A percentile compares a stretch with the other conserved stretches of the same genome.
Evolutionary conservation across 495 filamentous ascomycete genomes (phyloP).

Genomic region (Platismatia glauca): DNA sequence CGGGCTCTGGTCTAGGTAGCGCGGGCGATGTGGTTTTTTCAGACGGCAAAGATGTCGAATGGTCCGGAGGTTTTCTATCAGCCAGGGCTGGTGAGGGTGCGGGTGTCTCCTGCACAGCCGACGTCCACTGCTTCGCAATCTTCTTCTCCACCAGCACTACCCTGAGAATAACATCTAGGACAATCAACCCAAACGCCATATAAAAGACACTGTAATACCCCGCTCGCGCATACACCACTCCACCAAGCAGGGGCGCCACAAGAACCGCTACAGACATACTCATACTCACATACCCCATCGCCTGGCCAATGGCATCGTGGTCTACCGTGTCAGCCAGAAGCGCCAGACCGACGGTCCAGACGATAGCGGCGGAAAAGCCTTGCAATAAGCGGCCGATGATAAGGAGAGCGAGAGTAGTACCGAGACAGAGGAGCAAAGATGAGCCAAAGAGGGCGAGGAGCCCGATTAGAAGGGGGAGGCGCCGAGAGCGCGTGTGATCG

Average conservation of each 20-base stretch:
- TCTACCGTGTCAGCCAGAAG: constrained; percentile 81
- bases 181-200: constrained; percentile 61
- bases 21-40: background rate
- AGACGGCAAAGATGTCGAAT: background rate
- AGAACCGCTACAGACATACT: constrained; percentile 62
- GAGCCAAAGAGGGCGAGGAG: constrained; percentile 58
- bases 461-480: constrained; percentile 61
- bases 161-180: constrained; percentile 59
- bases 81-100: background rate
- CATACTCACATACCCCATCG: constrained; percentile 66
- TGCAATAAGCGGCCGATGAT: constrained; percentile 66
- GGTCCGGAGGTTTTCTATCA: constrained; percentile 1
- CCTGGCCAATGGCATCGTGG: constrained; percentile 54
- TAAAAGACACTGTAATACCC: constrained; percentile 72
- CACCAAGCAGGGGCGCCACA: constrained; percentile 67
- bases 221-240: constrained; percentile 61
- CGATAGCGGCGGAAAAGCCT: constrained; percentile 60
- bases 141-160: constrained; percentile 70
- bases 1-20: background rate
- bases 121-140: constrained; percentile 55
- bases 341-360: constrained; percentile 69
- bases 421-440: constrained; percentile 70
- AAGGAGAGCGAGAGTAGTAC: constrained; percentile 55
- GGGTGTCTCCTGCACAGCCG: constrained; percentile 7
- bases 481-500: constrained; percentile 61